Evolutionary conservation across 768 basidiomycete species (phyloP).

Genomic region (Russula ochroleuca): DNA sequence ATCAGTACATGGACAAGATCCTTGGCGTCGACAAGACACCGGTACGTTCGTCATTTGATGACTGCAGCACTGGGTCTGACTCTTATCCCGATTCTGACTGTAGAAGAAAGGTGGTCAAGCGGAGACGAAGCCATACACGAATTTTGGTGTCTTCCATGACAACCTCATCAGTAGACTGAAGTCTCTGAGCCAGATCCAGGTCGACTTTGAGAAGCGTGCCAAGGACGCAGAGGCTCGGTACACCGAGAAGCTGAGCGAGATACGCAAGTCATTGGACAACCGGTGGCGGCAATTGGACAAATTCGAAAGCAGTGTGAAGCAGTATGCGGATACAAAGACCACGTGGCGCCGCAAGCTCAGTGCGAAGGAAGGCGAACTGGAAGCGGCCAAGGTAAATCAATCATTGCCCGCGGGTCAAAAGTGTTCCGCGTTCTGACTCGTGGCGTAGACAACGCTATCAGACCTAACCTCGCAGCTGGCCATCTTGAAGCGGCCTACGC

Average conservation of each 20-base stretch:
- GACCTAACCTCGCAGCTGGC: constrained; percentile 73
- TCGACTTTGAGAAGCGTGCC: constrained; percentile 78
- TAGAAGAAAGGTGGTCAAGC: constrained; percentile 73
- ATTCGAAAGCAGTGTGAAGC: constrained; percentile 82
- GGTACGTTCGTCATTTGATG: constrained; percentile 42
- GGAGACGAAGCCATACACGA: constrained; percentile 90
- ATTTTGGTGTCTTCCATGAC: constrained; percentile 92
- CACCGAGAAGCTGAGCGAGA: constrained; percentile 65
- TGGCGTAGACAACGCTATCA: constrained; percentile 56
- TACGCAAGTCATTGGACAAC: constrained; percentile 82
- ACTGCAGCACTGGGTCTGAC: not conserved
- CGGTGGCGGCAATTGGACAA: constrained; percentile 92
- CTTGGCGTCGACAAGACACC: constrained; percentile 84
- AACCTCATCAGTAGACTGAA: constrained; percentile 87
- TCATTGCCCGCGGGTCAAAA: constrained; percentile 3
- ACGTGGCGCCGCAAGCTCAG: constrained; percentile 79
- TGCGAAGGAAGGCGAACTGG: constrained; percentile 86
- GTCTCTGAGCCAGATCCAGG: constrained; percentile 75
- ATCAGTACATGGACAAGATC: constrained; percentile 93
- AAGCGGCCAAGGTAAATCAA: constrained; percentile 67
- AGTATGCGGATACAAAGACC: constrained; percentile 72
- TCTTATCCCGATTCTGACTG: not conserved
- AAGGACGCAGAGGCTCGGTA: constrained; percentile 76
- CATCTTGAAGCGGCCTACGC: constrained; percentile 53
- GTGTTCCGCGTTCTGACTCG: not conserved